Evolutionary conservation across 2,329 filamentous ascomycete species (phyloP), one percentile per base, ranked within the genome.

Genomic region (Sporothrix dimorphospora): DNA sequence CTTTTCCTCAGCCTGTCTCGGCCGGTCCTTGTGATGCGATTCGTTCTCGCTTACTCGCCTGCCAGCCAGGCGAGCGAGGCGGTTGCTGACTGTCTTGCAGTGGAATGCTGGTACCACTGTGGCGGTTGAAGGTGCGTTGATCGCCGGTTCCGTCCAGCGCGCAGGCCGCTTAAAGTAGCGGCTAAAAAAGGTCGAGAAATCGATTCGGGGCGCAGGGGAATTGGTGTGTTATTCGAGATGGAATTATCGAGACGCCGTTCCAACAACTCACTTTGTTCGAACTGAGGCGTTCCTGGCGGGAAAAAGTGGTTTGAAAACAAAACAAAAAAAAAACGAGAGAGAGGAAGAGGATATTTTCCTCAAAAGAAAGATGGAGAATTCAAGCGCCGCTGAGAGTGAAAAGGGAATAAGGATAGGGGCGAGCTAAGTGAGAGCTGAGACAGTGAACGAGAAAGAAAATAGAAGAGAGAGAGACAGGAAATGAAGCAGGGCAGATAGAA

Each of bases 381-480:
- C 21, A 38, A 51, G 55, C 27, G 30, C 67, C 34, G 71, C 24
- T 9, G 30, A 21, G 40, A 66, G 30, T 12, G 16, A 45, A 69
- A 42, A 63, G 27, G 21, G 63, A 61, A 55, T 40, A 67, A 53
- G 38, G 55, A 71, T 71, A 67, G 55, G 45, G 67, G 67, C 67
- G 30, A 71, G 69, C 70, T 71, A 68, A 72, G 55, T 53, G 16
- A 42, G 65, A 72, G 71, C 55, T 59, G 53, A 61, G 66, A 66
- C 59, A 47, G 42, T 7, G 24, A 12, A 24, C 8, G 19, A 21
- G 70, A 71, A 42, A 49, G 42, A 59, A 67, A 42, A 38, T 24
- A 38, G 40, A n/a, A 38, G n/a, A 42, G 24, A 47, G 38, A 27
- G 40, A 53, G 12, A 55, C n/a, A 45, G 47, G 49, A 55, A 55